A percentile compares a stretch with the other conserved stretches of the same genome.
phyloP scores from a whole-genome alignment of 495 filamentous ascomycete species.

The Mycothermus thermophilus region DNA sequence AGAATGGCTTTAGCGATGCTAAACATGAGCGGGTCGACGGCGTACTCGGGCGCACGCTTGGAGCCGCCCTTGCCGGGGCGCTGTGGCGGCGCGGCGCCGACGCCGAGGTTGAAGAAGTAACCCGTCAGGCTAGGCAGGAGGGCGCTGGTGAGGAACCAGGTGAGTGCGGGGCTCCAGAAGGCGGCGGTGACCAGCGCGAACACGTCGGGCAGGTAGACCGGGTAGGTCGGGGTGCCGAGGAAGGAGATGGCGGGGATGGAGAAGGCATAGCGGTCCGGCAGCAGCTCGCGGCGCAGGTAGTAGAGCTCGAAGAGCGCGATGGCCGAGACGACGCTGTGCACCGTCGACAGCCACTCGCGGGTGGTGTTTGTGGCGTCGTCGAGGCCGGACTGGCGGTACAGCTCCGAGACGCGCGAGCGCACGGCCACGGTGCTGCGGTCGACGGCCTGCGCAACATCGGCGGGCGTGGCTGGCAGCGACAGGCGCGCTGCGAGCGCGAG shows the following conservation, averaged over 20 bases:
- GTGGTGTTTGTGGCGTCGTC: conserved; percentile 41
- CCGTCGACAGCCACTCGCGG: conserved; percentile 53
- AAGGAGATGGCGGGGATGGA: conserved; percentile 48
- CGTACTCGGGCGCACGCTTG: conserved; percentile 25
- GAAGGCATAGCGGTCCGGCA: conserved; percentile 56
- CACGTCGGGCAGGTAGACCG: conserved; percentile 62
- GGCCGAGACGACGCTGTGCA: conserved; percentile 50
- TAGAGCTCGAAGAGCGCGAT: conserved; percentile 50
- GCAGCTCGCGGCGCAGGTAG: conserved; percentile 44
- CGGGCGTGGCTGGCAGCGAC: conserved; percentile 68
- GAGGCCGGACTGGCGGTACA: conserved; percentile 37
- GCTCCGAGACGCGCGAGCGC: conserved; percentile 35
- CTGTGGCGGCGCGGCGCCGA: conserved; percentile 15
- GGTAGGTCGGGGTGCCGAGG: conserved; percentile 32
- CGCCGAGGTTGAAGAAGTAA: conserved; percentile 77
- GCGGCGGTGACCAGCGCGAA: conserved; percentile 59
- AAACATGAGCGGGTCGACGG: conserved; percentile 74
- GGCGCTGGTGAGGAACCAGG: conserved; percentile 64
- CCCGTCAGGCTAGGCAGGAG: conserved; percentile 54
- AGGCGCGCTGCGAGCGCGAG: conserved; percentile 38
- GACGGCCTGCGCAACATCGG: conserved; percentile 68
- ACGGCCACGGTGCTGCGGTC: conserved; percentile 57
- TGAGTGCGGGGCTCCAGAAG: conserved; percentile 71
- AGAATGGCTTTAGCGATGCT: conserved; percentile 73
- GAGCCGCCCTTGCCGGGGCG: conserved; percentile 11